Evolutionary conservation across 1,139 yeast species (phyloP).

Genomic region (Yamadazyma conglobata): DNA sequence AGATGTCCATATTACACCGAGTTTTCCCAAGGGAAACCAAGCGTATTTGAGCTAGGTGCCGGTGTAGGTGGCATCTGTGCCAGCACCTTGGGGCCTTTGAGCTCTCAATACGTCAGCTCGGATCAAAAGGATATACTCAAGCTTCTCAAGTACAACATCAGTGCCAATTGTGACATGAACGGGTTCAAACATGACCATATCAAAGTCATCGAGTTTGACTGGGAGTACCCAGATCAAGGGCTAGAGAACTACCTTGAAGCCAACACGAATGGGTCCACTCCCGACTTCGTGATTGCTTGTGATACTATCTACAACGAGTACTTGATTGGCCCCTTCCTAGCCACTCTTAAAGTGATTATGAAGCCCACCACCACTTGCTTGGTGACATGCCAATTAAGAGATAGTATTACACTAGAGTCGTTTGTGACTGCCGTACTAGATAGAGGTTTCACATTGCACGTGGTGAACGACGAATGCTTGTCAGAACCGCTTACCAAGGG

Average conservation of each 20-base stretch:
- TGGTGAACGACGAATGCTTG: conserved; percentile 27
- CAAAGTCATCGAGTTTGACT: conserved; percentile 55
- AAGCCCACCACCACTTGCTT: conserved; percentile 28
- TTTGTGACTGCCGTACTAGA: conserved; percentile 23
- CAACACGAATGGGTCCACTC: conserved; percentile 11
- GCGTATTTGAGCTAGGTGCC: conserved; percentile 60
- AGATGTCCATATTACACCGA: conserved; percentile 21
- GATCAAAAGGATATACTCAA: conserved; percentile 61
- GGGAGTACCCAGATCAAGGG: conserved; percentile 53
- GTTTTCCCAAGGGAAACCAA: not conserved
- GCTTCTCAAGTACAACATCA: conserved; percentile 45
- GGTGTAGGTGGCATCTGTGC: conserved; percentile 63
- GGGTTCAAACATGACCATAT: conserved; percentile 16
- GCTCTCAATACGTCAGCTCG: conserved; percentile 48
- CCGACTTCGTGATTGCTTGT: conserved; percentile 57
- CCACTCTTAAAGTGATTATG: conserved; percentile 36
- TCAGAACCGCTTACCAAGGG: conserved; percentile 33
- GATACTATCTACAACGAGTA: conserved; percentile 71
- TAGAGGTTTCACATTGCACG: conserved; percentile 18
- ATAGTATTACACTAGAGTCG: conserved; percentile 46
- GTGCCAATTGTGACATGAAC: conserved; percentile 23
- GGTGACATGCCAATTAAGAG: conserved; percentile 59
- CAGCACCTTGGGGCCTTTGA: conserved; percentile 36
- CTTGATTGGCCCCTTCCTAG: conserved; percentile 50
- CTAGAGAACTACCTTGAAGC: conserved; percentile 17